phyloP scores from a whole-genome alignment of 2,329 filamentous ascomycete species.

The Metarhizium brunneum region DNA sequence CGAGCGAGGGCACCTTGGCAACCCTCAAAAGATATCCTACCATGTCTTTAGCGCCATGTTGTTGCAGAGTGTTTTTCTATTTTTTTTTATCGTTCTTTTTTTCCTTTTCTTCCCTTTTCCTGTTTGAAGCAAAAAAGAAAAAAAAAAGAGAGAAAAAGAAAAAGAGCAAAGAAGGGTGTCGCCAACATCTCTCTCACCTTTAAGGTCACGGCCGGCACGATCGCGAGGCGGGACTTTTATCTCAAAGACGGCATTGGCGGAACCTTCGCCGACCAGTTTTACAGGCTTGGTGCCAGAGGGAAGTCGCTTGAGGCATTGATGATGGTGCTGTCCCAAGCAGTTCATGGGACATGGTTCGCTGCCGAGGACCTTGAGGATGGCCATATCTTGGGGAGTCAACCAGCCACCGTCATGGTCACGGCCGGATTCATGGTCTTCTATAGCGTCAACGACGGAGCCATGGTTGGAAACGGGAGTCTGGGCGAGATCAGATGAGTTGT shows the following conservation, averaged over 20 bases:
- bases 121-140: background rate
- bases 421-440: constrained; percentile 2
- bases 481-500: constrained; percentile 9
- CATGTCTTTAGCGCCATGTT: background rate
- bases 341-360: constrained; percentile 4
- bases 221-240: constrained; percentile 33
- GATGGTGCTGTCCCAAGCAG: constrained; percentile 2
- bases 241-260: constrained; percentile 68
- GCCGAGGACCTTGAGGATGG: constrained; percentile 12
- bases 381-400: constrained; percentile 15
- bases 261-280: constrained; percentile 54
- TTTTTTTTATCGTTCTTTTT: too few relatives aligned
- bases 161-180: too few relatives aligned
- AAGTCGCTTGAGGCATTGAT: constrained; percentile 19
- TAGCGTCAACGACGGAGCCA: constrained; percentile 5
- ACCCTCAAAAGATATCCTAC: constrained; percentile 28
- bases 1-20: constrained; percentile 25
- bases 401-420: constrained; percentile 12
- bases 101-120: too few relatives aligned
- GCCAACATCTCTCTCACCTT: constrained; percentile 18
- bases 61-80: background rate
- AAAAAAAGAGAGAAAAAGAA: background rate
- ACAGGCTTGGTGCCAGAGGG: constrained; percentile 24
- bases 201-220: constrained; percentile 20
- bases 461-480: constrained; percentile 8